Conservation (phyloP, 305 asterid genomes). For the Galium porrigens region DNA sequence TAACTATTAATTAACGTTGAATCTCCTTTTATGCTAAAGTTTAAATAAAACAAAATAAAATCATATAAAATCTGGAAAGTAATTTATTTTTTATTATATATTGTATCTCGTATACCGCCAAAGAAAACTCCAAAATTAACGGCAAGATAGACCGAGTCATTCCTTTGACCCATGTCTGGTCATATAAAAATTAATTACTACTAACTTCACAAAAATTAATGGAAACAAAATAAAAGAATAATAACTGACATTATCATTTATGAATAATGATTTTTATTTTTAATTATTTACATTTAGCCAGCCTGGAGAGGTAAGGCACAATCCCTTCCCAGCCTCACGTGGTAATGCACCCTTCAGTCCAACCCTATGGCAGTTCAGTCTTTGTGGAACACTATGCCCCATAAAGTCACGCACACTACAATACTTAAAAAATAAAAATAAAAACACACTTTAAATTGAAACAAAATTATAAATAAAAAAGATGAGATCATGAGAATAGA, state of each 20-base stretch:
- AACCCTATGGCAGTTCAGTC: slow-evolving; percentile 11
- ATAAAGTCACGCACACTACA: slow-evolving; percentile 2
- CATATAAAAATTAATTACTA: background rate
- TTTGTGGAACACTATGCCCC: slow-evolving; percentile 11
- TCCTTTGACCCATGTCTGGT: background rate
- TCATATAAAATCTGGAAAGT: background rate
- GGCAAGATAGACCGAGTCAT: slow-evolving; percentile 4
- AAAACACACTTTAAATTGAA: background rate
- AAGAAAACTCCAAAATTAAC: slow-evolving; percentile 7
- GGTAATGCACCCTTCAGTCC: slow-evolving; percentile 13
- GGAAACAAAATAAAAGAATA: background rate
- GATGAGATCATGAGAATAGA: background rate
- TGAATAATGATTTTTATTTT: background rate
- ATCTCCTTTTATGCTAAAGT: background rate
- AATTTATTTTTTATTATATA: background rate
- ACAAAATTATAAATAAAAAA: background rate
- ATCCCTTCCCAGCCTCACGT: slow-evolving; percentile 19
- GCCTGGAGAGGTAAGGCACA: slow-evolving; percentile 11
- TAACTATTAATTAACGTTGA: background rate
- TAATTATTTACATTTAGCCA: slow-evolving; percentile 5
- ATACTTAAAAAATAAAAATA: background rate
- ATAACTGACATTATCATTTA: background rate
- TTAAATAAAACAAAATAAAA: background rate
- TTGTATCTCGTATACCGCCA: background rate
- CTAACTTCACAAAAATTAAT: background rate